Evolutionary conservation across 129 eudicot species (phyloP).

Genomic region (Mikania micrantha): DNA sequence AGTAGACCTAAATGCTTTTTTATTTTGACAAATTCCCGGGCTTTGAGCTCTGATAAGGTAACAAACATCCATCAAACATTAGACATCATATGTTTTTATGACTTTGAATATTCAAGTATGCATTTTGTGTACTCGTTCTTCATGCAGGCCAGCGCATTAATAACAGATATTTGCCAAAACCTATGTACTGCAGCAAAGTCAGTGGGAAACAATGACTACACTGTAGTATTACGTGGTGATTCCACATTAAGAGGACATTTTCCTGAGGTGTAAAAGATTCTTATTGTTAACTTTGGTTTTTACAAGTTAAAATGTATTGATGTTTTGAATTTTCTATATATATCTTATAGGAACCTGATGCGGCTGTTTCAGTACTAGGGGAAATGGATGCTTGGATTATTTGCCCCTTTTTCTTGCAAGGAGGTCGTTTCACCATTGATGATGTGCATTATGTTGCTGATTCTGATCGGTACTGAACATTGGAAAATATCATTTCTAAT

Average conservation of each 20-base stretch:
- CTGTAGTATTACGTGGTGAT: slow-evolving; percentile 97
- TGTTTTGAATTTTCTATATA: slow-evolving; percentile 9
- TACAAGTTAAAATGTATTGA: background rate
- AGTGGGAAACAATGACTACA: slow-evolving; percentile 56
- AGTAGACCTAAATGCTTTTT: slow-evolving; percentile 87
- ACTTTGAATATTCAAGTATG: background rate
- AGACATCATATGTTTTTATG: background rate
- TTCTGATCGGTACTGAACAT: slow-evolving; percentile 52
- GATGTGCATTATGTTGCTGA: slow-evolving; percentile 97
- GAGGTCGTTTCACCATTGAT: slow-evolving; percentile 88
- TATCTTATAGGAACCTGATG: slow-evolving; percentile 77
- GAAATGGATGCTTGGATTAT: slow-evolving; percentile 98
- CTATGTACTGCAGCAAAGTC: slow-evolving; percentile 61
- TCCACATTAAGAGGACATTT: slow-evolving; percentile 97
- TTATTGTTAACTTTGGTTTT: background rate
- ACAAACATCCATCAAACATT: slow-evolving; percentile 5
- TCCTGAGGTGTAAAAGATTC: slow-evolving; percentile 68
- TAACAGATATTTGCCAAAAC: slow-evolving; percentile 68
- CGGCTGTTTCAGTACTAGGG: slow-evolving; percentile 89
- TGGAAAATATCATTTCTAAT: background rate
- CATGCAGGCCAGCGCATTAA: slow-evolving; percentile 70
- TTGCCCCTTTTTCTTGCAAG: slow-evolving; percentile 96
- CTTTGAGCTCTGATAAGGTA: slow-evolving; percentile 84
- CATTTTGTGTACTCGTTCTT: slow-evolving; percentile 1
- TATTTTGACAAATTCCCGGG: slow-evolving; percentile 87